A percentile compares a stretch with the other conserved stretches of the same genome.
Conservation (phyloP, 208 protist species). For the Leishmania mexicana region DNA sequence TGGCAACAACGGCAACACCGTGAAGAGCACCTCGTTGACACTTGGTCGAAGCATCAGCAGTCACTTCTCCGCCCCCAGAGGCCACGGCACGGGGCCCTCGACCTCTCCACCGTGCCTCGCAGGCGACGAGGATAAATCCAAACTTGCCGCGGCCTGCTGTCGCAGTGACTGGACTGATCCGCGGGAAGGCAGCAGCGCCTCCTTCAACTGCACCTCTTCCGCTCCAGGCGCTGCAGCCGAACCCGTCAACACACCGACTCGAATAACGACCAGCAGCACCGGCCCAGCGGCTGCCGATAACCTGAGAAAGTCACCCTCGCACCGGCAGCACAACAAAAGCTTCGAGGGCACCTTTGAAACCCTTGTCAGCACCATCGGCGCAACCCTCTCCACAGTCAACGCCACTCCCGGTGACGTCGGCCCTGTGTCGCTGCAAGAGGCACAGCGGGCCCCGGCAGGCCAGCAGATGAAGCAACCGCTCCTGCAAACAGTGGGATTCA, state of each 20-base stretch:
- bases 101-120: slow-evolving; percentile 8
- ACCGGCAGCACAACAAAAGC: slow-evolving; percentile 1
- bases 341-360: slow-evolving; percentile 14
- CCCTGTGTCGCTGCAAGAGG: not conserved
- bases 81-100: not conserved
- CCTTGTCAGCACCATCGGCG: slow-evolving; percentile 21
- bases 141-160: slow-evolving; percentile 10
- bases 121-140: slow-evolving; percentile 23
- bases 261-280: not conserved
- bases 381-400: slow-evolving; percentile 16
- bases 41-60: slow-evolving; percentile 19
- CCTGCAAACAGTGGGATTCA: slow-evolving; percentile 13
- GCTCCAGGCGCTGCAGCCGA: not conserved
- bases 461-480: slow-evolving; percentile 16
- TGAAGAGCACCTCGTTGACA: slow-evolving; percentile 5
- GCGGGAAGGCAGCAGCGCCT: slow-evolving; percentile 2
- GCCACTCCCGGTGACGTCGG: slow-evolving; percentile 4
- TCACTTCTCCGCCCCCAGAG: slow-evolving; percentile 13
- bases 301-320: slow-evolving; percentile 5
- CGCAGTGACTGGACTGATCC: not conserved
- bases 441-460: not conserved
- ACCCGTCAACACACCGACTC: not conserved
- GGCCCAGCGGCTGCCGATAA: not conserved
- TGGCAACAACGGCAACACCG: slow-evolving; percentile 11
- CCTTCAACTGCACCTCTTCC: not conserved